Evolutionary conservation across 23 red algal species (phyloP), one percentile per base, ranked within the genome.

Genomic region (Chondrus crispus): DNA sequence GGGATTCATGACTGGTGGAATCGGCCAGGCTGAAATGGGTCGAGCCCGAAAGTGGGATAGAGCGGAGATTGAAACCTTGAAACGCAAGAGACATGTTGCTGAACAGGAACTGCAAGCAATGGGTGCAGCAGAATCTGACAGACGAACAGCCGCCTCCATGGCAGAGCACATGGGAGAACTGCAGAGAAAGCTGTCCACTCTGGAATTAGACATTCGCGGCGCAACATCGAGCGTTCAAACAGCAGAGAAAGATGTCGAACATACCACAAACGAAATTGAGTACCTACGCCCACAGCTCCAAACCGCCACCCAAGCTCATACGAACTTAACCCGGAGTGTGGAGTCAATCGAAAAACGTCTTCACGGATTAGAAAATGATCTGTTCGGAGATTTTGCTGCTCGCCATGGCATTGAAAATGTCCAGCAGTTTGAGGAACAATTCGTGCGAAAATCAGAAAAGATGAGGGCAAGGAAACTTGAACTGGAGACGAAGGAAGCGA

Each of bases 1-100:
- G 24, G 97, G 97, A 9, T 99, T 99, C 87, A 99, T 99, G 81
- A 99, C 97, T 37, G 97, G 97, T 7, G 97, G 97, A 16, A 81
- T 70, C 16, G 37, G 74, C 9, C 74, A 68, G 3, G 68, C 84
- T 29, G 93, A 94, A 30, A 76, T 80, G 57, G 58, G 62, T 33
- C 54, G 76, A 2, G 83, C 91, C 20, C n/a, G 81, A 41, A 90
- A 88, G 29, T 98, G 96, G 96, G 92, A 94, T 46, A 50, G 92
- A 22, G 88, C 68, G 28, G 91, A 95, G 47, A 92, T 90, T 16
- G 96, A 93, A 28, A 80, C 82, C 30, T 58, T 98, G 62, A 85
- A 91, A 29, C 16, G 62, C 28, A 83, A 80, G 71, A 82, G 91
- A 16, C 54, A 85, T 11, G 43, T 62, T 28, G 96, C 92, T 2